These are phyloP conservation scores for Candida hispaniensis DNA, from an alignment of 805 yeast species.

Conservation along the genomic window DNA sequence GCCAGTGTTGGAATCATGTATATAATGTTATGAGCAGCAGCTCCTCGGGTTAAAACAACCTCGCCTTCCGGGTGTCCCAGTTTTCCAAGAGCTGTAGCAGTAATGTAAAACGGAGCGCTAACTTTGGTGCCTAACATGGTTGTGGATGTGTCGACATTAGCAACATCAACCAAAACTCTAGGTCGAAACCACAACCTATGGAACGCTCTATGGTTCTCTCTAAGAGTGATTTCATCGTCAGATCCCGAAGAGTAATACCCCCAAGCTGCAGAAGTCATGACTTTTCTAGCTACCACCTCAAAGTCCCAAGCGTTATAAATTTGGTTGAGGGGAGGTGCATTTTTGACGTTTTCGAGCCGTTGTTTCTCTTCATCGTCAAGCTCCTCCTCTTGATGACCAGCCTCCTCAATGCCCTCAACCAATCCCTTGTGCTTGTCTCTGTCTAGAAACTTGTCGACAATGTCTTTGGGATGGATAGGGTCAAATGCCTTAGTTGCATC, in stretches of 20 bases:
- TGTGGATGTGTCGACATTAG: constrained; percentile 57
- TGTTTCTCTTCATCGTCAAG: constrained; percentile 35
- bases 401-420: constrained; percentile 24
- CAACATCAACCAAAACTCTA: constrained; percentile 67
- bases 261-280: constrained; percentile 74
- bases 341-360: constrained; percentile 35
- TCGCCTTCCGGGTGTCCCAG: constrained; percentile 94
- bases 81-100: constrained; percentile 88
- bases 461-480: constrained; percentile 87
- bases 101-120: constrained; percentile 71
- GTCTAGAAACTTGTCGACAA: constrained; percentile 52
- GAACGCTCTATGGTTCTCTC: constrained; percentile 86
- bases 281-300: constrained; percentile 73
- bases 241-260: constrained; percentile 87
- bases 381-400: constrained; percentile 27
- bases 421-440: constrained; percentile 53
- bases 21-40: constrained; percentile 55
- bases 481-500: constrained; percentile 78
- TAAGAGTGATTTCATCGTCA: constrained; percentile 81
- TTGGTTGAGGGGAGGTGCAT: constrained; percentile 58
- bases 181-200: constrained; percentile 86
- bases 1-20: constrained; percentile 94
- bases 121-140: constrained; percentile 62
- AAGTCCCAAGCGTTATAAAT: constrained; percentile 76
- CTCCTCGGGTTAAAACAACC: constrained; percentile 71